Percentiles rank a stretch among this genome's conserved stretches.
Evolutionary conservation across 768 basidiomycete species (phyloP).

Genomic region (Vararia minispora): DNA sequence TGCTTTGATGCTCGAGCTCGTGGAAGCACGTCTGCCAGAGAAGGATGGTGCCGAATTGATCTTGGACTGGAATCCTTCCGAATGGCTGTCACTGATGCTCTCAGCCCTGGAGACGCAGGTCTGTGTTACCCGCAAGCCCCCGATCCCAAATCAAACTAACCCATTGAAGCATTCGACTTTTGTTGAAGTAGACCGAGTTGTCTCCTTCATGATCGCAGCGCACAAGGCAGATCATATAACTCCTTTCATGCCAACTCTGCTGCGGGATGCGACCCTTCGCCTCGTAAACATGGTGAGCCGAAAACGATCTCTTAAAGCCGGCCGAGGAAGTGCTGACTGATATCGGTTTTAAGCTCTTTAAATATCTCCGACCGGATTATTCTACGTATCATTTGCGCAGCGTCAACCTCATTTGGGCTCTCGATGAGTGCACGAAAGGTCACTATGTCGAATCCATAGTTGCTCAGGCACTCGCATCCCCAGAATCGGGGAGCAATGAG

Average conservation of each 20-base stretch:
- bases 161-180: constrained; percentile 10
- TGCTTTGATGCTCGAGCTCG: constrained; percentile 38
- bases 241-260: constrained; percentile 2
- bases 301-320: too few relatives aligned
- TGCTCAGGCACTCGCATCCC: constrained; percentile 55
- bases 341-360: too few relatives aligned
- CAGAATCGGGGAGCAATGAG: constrained; percentile 32
- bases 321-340: too few relatives aligned
- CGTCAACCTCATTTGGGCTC: constrained; percentile 72
- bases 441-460: constrained; percentile 73
- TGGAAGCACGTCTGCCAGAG: constrained; percentile 30
- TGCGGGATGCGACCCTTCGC: too few relatives aligned
- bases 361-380: constrained; percentile 56
- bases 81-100: constrained; percentile 53
- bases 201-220: constrained; percentile 8
- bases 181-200: constrained; percentile 11
- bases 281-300: constrained; percentile 46
- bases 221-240: too few relatives aligned
- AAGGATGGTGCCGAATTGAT: constrained; percentile 21
- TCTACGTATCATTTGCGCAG: constrained; percentile 73
- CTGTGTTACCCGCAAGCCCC: constrained; percentile 11
- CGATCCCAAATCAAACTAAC: background rate
- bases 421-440: constrained; percentile 44
- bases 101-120: constrained; percentile 47
- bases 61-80: constrained; percentile 47